A percentile compares a stretch with the other conserved stretches of the same genome.
These are phyloP conservation scores for Scenedesmus sp. DNA, from an alignment of 163 green algal species.

Conservation along the genomic window DNA sequence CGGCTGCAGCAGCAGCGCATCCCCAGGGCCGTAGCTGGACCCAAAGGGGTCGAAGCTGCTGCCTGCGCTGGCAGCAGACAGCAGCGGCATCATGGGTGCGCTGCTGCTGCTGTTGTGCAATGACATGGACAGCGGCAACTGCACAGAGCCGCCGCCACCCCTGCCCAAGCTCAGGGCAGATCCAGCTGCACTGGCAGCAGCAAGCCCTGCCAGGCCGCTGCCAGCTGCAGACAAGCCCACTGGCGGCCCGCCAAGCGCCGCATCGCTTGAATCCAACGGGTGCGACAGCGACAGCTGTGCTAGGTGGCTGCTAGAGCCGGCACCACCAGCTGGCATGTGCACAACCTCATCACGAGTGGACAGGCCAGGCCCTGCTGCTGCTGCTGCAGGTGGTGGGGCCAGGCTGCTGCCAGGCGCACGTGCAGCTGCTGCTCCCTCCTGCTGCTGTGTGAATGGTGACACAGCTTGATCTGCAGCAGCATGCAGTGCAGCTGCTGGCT, in stretches of 20 bases:
- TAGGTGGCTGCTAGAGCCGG: constrained; percentile 25
- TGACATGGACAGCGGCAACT: background rate
- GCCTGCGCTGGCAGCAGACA: background rate
- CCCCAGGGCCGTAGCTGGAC: background rate
- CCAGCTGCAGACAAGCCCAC: background rate
- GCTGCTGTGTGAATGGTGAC: background rate
- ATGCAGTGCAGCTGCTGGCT: background rate
- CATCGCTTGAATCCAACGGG: background rate
- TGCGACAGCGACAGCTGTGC: constrained; percentile 15
- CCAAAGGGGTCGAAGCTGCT: constrained; percentile 34
- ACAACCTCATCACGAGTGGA: constrained; percentile 48
- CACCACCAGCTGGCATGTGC: constrained; percentile 10
- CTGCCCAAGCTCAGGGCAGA: background rate
- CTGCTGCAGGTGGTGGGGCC: constrained; percentile 4
- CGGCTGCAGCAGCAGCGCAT: constrained; percentile 29
- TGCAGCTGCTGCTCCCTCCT: background rate
- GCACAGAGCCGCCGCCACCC: background rate
- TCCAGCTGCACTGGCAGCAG: background rate
- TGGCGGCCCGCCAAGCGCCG: background rate
- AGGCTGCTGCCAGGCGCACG: background rate
- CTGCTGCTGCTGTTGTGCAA: constrained; percentile 26
- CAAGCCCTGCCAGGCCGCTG: background rate
- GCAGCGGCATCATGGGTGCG: constrained; percentile 11
- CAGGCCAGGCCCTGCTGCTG: constrained; percentile 1
- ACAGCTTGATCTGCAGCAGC: background rate